phyloP scores from a whole-genome alignment of 768 basidiomycete genomes.

The Phallus indusiatus region DNA sequence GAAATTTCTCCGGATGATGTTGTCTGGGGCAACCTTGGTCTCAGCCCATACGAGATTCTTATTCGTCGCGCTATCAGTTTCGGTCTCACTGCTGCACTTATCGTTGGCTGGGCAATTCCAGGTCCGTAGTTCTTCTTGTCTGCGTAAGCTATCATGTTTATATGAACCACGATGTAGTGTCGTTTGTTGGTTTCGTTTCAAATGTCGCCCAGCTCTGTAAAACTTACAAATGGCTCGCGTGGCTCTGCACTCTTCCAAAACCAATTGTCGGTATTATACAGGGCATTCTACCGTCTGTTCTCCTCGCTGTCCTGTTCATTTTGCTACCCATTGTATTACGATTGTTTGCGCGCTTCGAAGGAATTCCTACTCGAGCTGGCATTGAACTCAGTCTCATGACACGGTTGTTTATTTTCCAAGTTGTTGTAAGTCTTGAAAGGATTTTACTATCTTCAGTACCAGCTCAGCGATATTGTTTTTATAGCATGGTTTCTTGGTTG shows the following conservation, averaged over 20 bases:
- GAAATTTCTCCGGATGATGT: constrained; percentile 86
- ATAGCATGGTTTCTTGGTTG: constrained; percentile 89
- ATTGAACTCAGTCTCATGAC: constrained; percentile 90
- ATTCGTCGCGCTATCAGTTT: constrained; percentile 60
- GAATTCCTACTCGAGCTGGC: constrained; percentile 75
- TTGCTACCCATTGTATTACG: constrained; percentile 75
- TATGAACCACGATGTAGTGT: constrained; percentile 31
- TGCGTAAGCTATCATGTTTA: neutral
- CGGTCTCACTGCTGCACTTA: constrained; percentile 65
- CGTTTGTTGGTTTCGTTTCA: constrained; percentile 78
- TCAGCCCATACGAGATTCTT: constrained; percentile 84
- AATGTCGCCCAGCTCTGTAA: constrained; percentile 66
- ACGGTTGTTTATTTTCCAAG: constrained; percentile 86
- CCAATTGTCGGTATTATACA: constrained; percentile 72
- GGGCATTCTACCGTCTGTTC: constrained; percentile 81
- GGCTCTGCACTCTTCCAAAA: constrained; percentile 67
- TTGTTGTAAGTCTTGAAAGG: constrained; percentile 51
- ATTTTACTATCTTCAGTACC: neutral
- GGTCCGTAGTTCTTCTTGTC: constrained; percentile 29
- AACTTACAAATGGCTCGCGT: constrained; percentile 61
- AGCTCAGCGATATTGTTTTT: constrained; percentile 7
- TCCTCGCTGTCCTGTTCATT: constrained; percentile 88
- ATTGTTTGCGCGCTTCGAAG: constrained; percentile 75
- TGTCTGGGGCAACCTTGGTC: constrained; percentile 80
- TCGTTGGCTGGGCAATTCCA: constrained; percentile 85